Evolutionary conservation across 1,139 yeast species (phyloP), one percentile per base, ranked within the genome.

Genomic region (Blastobotrys serpentis): DNA sequence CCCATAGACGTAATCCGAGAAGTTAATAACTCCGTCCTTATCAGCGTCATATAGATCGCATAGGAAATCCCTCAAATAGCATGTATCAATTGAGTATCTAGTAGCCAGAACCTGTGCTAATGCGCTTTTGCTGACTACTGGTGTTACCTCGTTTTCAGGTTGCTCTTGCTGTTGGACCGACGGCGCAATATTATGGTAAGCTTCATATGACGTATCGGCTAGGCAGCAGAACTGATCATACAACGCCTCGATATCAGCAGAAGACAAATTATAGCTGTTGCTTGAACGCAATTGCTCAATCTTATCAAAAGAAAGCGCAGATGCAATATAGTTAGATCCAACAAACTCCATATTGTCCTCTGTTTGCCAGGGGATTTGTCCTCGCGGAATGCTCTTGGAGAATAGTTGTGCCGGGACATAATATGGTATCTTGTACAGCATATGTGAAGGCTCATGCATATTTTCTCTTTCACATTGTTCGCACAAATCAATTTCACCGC

Each of bases 161-260:
- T 26, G 21, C 7, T 16, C 7, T 4, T 13, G 34, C n/a, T n/a
- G n/a, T n/a, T n/a, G n/a, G n/a, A n/a, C n/a, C n/a, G n/a, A n/a
- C n/a, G n/a, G n/a, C n/a, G n/a, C n/a, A 5, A 39, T 5, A 17
- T 32, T 8, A 13, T 17, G 38, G 13, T 21, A 26, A 3, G 21
- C 38, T 14, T 42, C 38, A 19, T 34, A 37, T 21, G 42, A 36
- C 16, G 43, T 41, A 33, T 58, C 59, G 4, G 54, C 56, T 17
- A 62, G 52, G 17, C 56, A 51, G 32, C 48, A 48, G 48, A 59
- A 62, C 48, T 61, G 64, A 17, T 57, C 60, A 37, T 55, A 57
- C 21, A 61, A 50, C 4, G 63, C 61, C 33, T 54, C 60, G 8
- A 61, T 50, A 22, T 62, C 64, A 11, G 55, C 49, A 11, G 51